Percentiles rank a stretch among this genome's conserved stretches.
phyloP scores from a whole-genome alignment of 179 eudicot species.

The Gypsophila paniculata region DNA sequence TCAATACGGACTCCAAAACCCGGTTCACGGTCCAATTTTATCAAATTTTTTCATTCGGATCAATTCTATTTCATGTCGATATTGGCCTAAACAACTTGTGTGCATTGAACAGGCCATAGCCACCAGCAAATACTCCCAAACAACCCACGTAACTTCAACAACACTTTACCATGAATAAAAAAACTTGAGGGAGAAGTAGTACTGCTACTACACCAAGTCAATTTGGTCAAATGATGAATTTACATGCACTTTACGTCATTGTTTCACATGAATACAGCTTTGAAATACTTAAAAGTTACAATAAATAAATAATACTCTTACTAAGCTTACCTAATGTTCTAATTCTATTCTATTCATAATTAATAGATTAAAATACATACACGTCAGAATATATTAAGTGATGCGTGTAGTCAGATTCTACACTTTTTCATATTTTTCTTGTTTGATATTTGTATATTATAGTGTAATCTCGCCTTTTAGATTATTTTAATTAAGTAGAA shows the following conservation, averaged over 20 bases:
- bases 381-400: neutral
- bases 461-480: neutral
- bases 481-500: neutral
- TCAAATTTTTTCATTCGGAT: no score
- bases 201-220: neutral
- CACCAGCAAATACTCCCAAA: no score
- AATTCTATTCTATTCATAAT: neutral
- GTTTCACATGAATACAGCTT: neutral
- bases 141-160: no score
- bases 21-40: no score
- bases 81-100: no score
- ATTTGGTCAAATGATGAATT: neutral
- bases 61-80: no score
- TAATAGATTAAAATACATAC: neutral
- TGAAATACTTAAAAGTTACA: neutral
- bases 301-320: neutral
- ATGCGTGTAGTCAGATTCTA: neutral
- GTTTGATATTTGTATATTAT: neutral
- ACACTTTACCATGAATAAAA: neutral
- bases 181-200: neutral
- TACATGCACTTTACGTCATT: conserved; percentile 3
- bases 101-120: no score
- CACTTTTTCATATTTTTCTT: neutral
- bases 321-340: conserved; percentile 6
- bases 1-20: no score